A percentile compares a stretch with the other conserved stretches of the same genome.
Conservation (phyloP, 805 yeast species). For the Ascoidea rubescens region DNA sequence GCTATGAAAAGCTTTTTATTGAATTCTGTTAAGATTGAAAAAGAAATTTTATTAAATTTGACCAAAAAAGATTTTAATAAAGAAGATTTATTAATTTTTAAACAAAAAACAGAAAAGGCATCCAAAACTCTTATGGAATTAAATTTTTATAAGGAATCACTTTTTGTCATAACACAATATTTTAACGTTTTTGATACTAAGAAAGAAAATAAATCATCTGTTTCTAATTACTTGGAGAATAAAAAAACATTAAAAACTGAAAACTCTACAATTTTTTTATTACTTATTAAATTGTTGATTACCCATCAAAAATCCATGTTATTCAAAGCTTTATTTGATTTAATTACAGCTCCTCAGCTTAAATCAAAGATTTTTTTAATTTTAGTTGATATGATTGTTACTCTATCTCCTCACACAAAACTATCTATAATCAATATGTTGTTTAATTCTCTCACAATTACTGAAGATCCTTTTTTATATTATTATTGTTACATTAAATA, state of each 20-base stretch:
- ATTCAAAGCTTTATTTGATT: constrained; percentile 4
- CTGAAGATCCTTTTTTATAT: constrained; percentile 18
- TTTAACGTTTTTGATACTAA: no score
- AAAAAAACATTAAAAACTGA: no score
- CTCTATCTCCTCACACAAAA: not conserved
- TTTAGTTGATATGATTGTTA: constrained; percentile 4
- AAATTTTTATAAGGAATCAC: no score
- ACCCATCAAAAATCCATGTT: not conserved
- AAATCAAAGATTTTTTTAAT: constrained; percentile 11
- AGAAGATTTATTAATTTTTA: no score
- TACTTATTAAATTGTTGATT: no score
- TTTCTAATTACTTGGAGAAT: not conserved
- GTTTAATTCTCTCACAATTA: constrained; percentile 12
- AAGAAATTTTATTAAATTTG: constrained; percentile 10
- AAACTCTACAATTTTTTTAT: not conserved
- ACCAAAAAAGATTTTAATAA: not conserved
- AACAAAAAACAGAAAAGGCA: no score
- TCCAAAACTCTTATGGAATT: not conserved
- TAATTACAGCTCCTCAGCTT: not conserved
- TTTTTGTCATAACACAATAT: no score
- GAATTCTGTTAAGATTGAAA: constrained; percentile 21
- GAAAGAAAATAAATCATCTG: not conserved
- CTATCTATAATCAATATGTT: constrained; percentile 9
- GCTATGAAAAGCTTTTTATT: constrained; percentile 10
- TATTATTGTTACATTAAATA: constrained; percentile 2